Evolutionary conservation across 345 rosid species (phyloP), one percentile per base, ranked within the genome.

Genomic region (Gossypium thurberi): DNA sequence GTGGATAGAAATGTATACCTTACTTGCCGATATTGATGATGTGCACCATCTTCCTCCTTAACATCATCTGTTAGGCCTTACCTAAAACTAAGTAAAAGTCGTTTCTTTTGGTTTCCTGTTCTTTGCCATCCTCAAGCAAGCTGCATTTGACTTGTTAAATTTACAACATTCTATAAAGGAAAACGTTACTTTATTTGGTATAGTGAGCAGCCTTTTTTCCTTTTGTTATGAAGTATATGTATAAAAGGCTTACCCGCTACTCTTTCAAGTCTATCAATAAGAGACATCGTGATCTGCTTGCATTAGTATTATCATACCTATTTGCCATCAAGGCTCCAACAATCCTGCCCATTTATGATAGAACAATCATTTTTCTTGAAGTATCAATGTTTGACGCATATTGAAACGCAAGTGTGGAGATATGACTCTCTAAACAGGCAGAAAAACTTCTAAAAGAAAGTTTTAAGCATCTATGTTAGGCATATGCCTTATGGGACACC

Each of bases 101-200:
- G 25, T 46, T 72, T 43, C 46, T 15, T 15, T 60, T 47, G 42
- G 40, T 26, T 18, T 13, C 25, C 14, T 58, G 44, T 71, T 58
- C 66, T 43, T 40, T 72, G 46, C 67, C 37, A 55, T 55, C 23
- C 66, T 59, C n/a, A 4, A 47, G 25, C 52, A 72, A 72, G 57
- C 52, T 15, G 66, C 23, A 67, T 67, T 15, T 48, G 57, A 67
- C 48, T 6, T 1, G 3, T 47, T 67, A 67, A 21, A 25, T 17
- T 47, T 47, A 50, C 3, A n/a, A 48, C 42, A 67, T 48, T 67
- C 71, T 47, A 2, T 50, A 25, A 67, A 23, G 28, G 37, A 13
- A 66, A 47, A 67, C 56, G 15, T 48, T 67, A 23, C 21, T 20
- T 26, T 14, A 15, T 67, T 47, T 14, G 43, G 26, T 6, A 23